Evolutionary conservation across 306 rosid species (phyloP), one percentile per base, ranked within the genome.

Genomic region (Ormosia semicastrata): DNA sequence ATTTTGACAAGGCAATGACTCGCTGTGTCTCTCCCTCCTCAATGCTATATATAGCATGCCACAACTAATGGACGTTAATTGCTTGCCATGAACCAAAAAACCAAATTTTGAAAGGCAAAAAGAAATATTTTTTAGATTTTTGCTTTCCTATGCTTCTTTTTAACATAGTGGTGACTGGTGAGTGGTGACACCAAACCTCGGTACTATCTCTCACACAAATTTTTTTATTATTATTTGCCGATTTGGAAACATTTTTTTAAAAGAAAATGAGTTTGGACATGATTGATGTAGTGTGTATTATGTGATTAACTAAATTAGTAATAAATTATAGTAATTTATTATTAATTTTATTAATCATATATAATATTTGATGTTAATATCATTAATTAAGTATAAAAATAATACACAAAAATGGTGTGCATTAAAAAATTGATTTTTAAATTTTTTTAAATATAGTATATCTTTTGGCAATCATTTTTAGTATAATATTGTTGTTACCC

Each of bases 31-130:
- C 71, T 29, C 84, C 79, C 82, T 41, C 72, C 44, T 57, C 84
- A 39, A 40, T 81, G 71, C 87, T 88, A 89, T 93, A 77, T 89
- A 89, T 88, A 88, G 87, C 84, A 89, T 86, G 90, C 70, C 84
- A 79, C 46, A 49, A 74, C 84, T 82, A 69, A 75, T 77, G 90
- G 89, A 92, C 94, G 91, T 90, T 84, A 81, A 87, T 76, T 56
- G 65, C 82, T 78, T 81, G 46, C 83, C 81, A 73, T 75, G 72
- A 87, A 77, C 66, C 66, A 58, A 67, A 50, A 79, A 52, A 71
- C 8, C 30, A 15, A 13, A 30, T 4, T 24, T 17, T 15, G 10
- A 29, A 50, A 67, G 72, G 50, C 12, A 59, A 71, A 37, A 67
- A 47, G 30, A n/a, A 46, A 18, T 5, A 73, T 59, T 44, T 32